Evolutionary conservation across 768 basidiomycete species (phyloP).

Genomic region (Phylloporus arenicola): DNA sequence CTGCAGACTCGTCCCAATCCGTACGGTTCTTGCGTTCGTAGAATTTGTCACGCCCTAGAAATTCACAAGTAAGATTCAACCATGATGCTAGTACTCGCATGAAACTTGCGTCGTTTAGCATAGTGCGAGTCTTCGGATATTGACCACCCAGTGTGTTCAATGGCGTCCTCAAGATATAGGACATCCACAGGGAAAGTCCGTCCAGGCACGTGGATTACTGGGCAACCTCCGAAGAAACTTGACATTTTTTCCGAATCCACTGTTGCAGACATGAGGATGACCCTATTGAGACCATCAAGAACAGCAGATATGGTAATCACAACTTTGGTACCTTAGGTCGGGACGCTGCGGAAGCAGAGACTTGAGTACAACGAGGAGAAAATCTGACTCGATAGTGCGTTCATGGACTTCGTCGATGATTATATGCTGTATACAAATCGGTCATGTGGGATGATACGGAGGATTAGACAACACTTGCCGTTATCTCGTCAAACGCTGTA

Average conservation of each 20-base stretch:
- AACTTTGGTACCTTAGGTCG: conserved; percentile 66
- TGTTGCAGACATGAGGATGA: conserved; percentile 96
- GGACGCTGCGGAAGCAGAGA: conserved; percentile 68
- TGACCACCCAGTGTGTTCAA: conserved; percentile 75
- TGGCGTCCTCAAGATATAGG: conserved; percentile 84
- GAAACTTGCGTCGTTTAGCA: conserved; percentile 57
- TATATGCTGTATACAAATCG: conserved; percentile 57
- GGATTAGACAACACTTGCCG: conserved; percentile 46
- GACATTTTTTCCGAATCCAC: conserved; percentile 90
- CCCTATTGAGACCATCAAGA: conserved; percentile 38
- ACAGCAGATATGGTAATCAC: not conserved
- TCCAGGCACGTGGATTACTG: conserved; percentile 83
- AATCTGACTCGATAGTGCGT: conserved; percentile 95
- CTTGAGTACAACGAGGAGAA: conserved; percentile 89
- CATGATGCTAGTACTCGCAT: not conserved
- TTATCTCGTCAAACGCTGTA: conserved; percentile 90
- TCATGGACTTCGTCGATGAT: conserved; percentile 99
- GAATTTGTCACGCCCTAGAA: conserved; percentile 56
- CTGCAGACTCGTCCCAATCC: conserved; percentile 78
- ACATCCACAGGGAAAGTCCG: conserved; percentile 91
- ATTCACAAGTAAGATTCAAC: not conserved
- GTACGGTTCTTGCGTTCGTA: conserved; percentile 53
- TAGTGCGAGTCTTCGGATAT: conserved; percentile 79
- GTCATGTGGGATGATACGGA: not conserved
- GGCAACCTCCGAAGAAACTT: conserved; percentile 79